phyloP scores from a whole-genome alignment of 495 filamentous ascomycete species.

The Lepidopterella palustris region DNA sequence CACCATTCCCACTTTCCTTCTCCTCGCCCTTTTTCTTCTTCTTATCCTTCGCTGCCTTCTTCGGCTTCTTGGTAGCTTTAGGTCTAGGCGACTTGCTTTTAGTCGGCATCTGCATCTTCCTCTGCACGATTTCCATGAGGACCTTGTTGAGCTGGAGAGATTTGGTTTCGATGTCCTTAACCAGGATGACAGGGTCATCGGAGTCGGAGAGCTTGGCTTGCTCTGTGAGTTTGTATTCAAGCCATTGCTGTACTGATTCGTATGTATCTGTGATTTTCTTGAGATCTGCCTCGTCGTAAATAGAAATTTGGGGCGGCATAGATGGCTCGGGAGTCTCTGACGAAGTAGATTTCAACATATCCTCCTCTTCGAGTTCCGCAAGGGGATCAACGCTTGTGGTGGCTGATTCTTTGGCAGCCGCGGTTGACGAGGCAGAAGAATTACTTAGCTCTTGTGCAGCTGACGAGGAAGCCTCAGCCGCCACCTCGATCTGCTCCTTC shows the following conservation, averaged over 20 bases:
- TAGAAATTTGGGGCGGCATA: conserved; percentile 42
- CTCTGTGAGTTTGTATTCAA: conserved; percentile 55
- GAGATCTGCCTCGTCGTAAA: conserved; percentile 60
- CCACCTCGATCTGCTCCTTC: conserved; percentile 40
- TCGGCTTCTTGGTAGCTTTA: conserved; percentile 37
- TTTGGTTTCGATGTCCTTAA: conserved; percentile 56
- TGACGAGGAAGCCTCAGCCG: conserved; percentile 44
- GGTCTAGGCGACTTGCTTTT: conserved; percentile 35
- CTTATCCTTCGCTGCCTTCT: conserved; percentile 31
- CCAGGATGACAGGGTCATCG: conserved; percentile 62
- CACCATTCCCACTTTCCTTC: conserved; percentile 24
- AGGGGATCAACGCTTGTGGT: conserved; percentile 41
- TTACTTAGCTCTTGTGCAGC: conserved; percentile 38
- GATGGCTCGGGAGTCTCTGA: conserved; percentile 36
- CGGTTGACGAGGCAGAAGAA: conserved; percentile 39
- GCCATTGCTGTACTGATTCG: conserved; percentile 51
- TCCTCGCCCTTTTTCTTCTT: conserved; percentile 19
- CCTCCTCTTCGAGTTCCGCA: conserved; percentile 51
- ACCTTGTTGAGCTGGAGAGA: conserved; percentile 57
- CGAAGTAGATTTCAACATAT: conserved; percentile 28
- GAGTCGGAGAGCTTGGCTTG: conserved; percentile 62
- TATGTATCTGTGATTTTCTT: conserved; percentile 46
- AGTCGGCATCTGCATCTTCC: conserved; percentile 51
- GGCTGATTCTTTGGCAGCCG: conserved; percentile 39
- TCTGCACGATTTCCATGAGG: conserved; percentile 64